These are phyloP conservation scores for Megacollybia platyphylla DNA, from an alignment of 1,284 basidiomycete species.

Conservation along the genomic window DNA sequence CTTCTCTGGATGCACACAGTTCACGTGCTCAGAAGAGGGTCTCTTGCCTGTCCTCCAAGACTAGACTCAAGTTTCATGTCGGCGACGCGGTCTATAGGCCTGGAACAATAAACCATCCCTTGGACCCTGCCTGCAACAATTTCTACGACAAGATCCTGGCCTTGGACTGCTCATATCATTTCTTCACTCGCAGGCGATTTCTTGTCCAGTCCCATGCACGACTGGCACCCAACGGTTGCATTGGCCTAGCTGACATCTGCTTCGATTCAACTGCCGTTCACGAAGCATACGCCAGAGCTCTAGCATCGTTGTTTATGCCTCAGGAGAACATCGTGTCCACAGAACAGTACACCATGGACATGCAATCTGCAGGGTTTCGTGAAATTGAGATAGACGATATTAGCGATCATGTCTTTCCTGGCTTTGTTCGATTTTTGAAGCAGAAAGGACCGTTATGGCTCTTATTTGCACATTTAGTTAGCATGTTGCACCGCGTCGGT, in stretches of 20 bases:
- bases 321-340: conserved; percentile 34
- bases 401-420: conserved; percentile 44
- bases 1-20: conserved; percentile 41
- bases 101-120: conserved; percentile 22
- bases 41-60: conserved; percentile 9
- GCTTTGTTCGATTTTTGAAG: conserved; percentile 38
- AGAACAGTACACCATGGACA: conserved; percentile 29
- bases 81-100: conserved; percentile 38
- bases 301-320: conserved; percentile 33
- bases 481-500: conserved; percentile 26
- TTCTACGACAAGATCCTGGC: conserved; percentile 33
- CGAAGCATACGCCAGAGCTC: conserved; percentile 12
- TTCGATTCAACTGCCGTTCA: conserved; percentile 20
- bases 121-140: conserved; percentile 17
- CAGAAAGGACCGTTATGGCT: conserved; percentile 27
- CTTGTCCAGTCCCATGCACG: conserved; percentile 32
- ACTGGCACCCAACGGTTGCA: conserved; percentile 35
- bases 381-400: conserved; percentile 50
- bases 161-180: conserved; percentile 66
- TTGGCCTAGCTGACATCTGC: conserved; percentile 58
- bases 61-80: conserved; percentile 17
- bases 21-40: conserved; percentile 31
- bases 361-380: conserved; percentile 40
- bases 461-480: conserved; percentile 28
- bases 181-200: conserved; percentile 35